Conservation (phyloP, 2,329 filamentous ascomycete genomes). For the Tolypocladium cylindrosporum region DNA sequence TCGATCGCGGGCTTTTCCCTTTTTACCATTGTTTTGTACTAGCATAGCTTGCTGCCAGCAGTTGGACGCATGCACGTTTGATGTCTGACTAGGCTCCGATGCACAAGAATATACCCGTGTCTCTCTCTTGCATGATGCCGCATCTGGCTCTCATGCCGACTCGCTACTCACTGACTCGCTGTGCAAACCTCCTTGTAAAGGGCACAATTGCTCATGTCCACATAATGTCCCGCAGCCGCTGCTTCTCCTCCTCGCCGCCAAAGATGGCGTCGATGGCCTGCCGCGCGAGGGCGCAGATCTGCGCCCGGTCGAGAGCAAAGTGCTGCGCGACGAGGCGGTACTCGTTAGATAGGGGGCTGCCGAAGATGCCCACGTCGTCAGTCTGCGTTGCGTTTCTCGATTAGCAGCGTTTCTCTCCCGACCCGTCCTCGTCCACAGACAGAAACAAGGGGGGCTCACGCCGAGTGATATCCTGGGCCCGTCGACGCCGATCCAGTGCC, state of each 20-base stretch:
- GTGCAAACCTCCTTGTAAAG: no score
- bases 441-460: constrained; percentile 34
- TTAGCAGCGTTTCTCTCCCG: not conserved
- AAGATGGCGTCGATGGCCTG: constrained; percentile 59
- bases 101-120: not conserved
- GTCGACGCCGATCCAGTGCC: constrained; percentile 53
- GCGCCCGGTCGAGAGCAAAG: constrained; percentile 44
- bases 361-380: constrained; percentile 76
- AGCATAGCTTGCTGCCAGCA: not conserved
- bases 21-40: not conserved
- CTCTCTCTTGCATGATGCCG: not conserved
- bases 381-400: constrained; percentile 40
- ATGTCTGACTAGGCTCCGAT: not conserved
- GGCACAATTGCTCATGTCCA: constrained; percentile 18
- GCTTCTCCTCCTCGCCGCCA: constrained; percentile 50
- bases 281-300: constrained; percentile 45
- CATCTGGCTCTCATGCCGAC: not conserved
- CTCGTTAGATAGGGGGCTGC: constrained; percentile 66
- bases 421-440: not conserved
- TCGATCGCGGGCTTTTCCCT: not conserved
- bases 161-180: not conserved
- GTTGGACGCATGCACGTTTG: not conserved
- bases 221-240: constrained; percentile 41
- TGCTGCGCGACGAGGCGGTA: constrained; percentile 63
- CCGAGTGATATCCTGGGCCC: constrained; percentile 55